Evolutionary conservation across 306 rosid species (phyloP), one percentile per base, ranked within the genome.

Genomic region (Prunus mongolica): DNA sequence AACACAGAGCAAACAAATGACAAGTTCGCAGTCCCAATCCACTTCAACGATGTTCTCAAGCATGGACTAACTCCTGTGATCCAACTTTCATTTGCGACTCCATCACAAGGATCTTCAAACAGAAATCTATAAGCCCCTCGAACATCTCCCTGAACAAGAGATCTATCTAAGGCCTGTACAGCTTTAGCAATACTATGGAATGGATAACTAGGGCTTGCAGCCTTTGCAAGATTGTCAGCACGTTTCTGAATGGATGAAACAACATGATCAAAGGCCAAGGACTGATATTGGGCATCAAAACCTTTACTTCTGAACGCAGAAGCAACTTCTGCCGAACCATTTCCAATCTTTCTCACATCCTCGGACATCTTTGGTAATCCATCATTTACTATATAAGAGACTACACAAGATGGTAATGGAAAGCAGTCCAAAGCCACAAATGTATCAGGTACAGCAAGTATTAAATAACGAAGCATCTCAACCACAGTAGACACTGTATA

Each of bases 381-480:
- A 64, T 92, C 97, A 57, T 83, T 89, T 73, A 79, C 83, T 41
- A 87, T 54, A 83, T 89, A 90, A 45, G 92, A 88, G 78, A 86
- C 84, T 32, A 92, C 90, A 74, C 83, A 87, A 11, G 89, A 76
- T 73, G 97, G 99, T 54, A 92, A 80, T 6, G 99, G 99, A 84
- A 95, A 95, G 87, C 97, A 95, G 86, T 95, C 96, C 86, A 95
- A 78, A 76, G 96, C 89, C 34, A 92, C 99, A 89, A 95, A 95
- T 30, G 97, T 88, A 82, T 92, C 93, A 4, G 99, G 99, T 69
- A 87, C 96, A 32, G 91, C 86, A 76, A 87, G 87, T 78, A 92
- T 85, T 46, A 95, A 80, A 87, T 89, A 95, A 12, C 91, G 96
- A 68, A 95, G 93, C 97, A 92, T 90, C 87, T 95, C 99, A 73